Conservation (phyloP, 2,329 filamentous ascomycete species). For the Hortaea sp. region DNA sequence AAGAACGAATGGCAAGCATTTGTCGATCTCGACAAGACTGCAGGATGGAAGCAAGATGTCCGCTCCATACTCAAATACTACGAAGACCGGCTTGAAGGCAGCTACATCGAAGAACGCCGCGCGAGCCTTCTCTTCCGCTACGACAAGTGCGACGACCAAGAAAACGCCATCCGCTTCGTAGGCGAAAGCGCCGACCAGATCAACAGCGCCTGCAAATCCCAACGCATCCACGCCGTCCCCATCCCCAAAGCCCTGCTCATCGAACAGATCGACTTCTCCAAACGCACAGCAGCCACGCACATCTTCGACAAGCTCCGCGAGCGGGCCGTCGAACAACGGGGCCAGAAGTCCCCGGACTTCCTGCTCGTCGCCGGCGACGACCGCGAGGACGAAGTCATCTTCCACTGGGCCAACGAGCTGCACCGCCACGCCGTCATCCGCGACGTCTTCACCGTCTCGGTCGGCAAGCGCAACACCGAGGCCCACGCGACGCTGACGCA, state of each 20-base stretch:
- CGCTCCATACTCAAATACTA: conserved; percentile 80
- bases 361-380: conserved; percentile 83
- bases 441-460: conserved; percentile 72
- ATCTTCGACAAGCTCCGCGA: conserved; percentile 48
- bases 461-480: conserved; percentile 81
- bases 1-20: conserved; percentile 64
- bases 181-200: conserved; percentile 89
- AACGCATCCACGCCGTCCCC: conserved; percentile 74
- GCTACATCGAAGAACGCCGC: conserved; percentile 80
- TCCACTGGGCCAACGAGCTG: conserved; percentile 83
- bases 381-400: conserved; percentile 86
- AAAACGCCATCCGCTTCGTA: conserved; percentile 66
- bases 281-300: conserved; percentile 68
- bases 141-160: conserved; percentile 67
- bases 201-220: conserved; percentile 80
- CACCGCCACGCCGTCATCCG: conserved; percentile 39
- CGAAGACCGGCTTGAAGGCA: conserved; percentile 77
- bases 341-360: conserved; percentile 56
- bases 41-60: conserved; percentile 75
- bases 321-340: conserved; percentile 23
- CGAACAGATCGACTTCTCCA: conserved; percentile 78
- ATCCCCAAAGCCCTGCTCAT: conserved; percentile 69
- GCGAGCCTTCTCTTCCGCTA: conserved; percentile 90
- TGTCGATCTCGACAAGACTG: conserved; percentile 59
- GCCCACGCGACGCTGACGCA: conserved; percentile 78